phyloP scores from a whole-genome alignment of 768 basidiomycete genomes.

The Exidia glandulosa region DNA sequence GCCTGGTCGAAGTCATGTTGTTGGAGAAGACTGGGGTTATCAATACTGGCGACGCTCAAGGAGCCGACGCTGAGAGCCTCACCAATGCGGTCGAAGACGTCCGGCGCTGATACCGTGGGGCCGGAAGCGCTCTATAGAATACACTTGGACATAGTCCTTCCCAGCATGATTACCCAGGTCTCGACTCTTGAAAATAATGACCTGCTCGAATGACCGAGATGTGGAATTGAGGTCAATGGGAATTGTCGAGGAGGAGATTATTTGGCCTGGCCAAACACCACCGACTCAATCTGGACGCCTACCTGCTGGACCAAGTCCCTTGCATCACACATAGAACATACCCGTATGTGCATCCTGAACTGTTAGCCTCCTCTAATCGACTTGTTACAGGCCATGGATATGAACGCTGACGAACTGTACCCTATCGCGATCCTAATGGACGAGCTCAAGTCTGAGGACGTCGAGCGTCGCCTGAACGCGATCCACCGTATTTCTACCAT shows the following conservation, averaged over 20 bases:
- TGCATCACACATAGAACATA: neutral
- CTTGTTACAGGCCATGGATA: constrained; percentile 2
- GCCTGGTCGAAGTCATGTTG: neutral
- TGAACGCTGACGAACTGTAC: constrained; percentile 46
- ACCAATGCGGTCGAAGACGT: no score
- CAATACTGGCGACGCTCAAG: neutral
- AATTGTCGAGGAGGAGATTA: neutral
- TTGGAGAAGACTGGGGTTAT: neutral
- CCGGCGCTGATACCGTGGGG: no score
- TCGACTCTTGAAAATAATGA: no score
- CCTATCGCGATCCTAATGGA: constrained; percentile 97
- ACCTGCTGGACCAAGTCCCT: neutral
- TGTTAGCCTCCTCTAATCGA: neutral
- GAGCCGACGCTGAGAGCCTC: no score
- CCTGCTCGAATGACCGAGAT: no score
- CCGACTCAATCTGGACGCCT: neutral
- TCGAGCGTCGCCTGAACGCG: constrained; percentile 85
- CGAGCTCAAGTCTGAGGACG: constrained; percentile 95
- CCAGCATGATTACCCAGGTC: no score
- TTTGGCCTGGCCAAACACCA: neutral
- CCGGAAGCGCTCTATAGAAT: no score
- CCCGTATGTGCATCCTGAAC: neutral
- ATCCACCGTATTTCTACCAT: constrained; percentile 97
- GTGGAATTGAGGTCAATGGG: no score
- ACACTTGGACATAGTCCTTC: no score